A percentile compares a stretch with the other conserved stretches of the same genome.
phyloP scores from a whole-genome alignment of 768 basidiomycete genomes.

The Termitomyces heimii region DNA sequence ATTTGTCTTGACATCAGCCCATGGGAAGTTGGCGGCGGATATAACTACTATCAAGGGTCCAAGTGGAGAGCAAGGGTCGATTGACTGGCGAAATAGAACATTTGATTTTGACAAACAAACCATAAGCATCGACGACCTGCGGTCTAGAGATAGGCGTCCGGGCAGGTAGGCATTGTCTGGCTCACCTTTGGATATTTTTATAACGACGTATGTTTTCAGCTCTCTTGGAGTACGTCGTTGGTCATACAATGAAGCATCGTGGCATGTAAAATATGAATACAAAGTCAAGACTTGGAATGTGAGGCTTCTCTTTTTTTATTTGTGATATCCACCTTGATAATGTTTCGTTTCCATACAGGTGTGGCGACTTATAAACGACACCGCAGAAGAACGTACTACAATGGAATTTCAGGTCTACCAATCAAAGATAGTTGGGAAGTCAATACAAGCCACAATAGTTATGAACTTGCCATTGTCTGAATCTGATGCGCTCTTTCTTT shows the following conservation, averaged over 20 bases:
- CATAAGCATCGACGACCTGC: not conserved
- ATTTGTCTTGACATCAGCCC: not conserved
- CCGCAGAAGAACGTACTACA: not conserved
- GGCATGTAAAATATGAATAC: constrained; percentile 6
- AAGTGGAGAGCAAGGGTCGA: not conserved
- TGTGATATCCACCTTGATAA: not conserved
- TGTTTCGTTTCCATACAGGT: not conserved
- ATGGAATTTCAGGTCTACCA: constrained; percentile 3
- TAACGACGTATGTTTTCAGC: not conserved
- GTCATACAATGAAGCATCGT: not conserved
- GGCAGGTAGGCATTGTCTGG: not conserved
- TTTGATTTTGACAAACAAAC: constrained; percentile 1
- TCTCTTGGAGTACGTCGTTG: not conserved
- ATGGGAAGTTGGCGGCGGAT: not conserved
- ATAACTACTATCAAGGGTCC: not conserved
- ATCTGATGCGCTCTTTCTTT: constrained; percentile 1
- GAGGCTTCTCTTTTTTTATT: not conserved
- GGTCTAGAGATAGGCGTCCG: not conserved
- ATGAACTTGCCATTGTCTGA: not conserved
- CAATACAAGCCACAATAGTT: not conserved
- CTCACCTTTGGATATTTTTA: too few relatives aligned
- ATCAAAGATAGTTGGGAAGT: not conserved
- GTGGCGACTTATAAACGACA: not conserved
- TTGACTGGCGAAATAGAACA: not conserved
- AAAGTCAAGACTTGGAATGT: constrained; percentile 4